Conservation (phyloP, 2,329 filamentous ascomycete genomes). For the Fusarium sp. region DNA sequence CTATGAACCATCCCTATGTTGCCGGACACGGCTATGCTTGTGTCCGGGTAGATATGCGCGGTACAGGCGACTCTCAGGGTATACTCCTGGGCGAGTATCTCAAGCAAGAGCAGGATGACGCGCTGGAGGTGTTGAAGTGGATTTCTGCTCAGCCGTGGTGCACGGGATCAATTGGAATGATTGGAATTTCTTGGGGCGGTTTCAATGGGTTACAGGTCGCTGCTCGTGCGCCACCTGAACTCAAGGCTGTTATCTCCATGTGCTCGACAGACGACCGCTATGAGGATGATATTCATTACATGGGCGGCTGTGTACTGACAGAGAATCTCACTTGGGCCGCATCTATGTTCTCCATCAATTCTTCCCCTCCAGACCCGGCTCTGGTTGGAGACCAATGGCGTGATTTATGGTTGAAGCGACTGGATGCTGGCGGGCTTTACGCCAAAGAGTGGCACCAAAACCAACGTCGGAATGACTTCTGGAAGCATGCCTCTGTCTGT, state of each 20-base stretch:
- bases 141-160: slow-evolving; percentile 8
- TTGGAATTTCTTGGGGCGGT: slow-evolving; percentile 17
- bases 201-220: slow-evolving; percentile 18
- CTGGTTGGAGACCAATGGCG: slow-evolving; percentile 14
- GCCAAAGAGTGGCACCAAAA: slow-evolving; percentile 12
- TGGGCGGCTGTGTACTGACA: slow-evolving; percentile 12
- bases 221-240: background rate
- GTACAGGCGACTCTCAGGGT: slow-evolving; percentile 16
- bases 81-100: slow-evolving; percentile 5
- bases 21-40: slow-evolving; percentile 10
- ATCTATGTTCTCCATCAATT: slow-evolving; percentile 15
- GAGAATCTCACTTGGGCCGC: slow-evolving; percentile 18
- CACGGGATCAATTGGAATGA: slow-evolving; percentile 13
- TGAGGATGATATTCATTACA: slow-evolving; percentile 18
- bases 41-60: slow-evolving; percentile 6
- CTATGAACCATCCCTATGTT: slow-evolving; percentile 12
- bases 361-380: slow-evolving; percentile 9
- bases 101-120: slow-evolving; percentile 11
- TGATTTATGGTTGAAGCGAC: background rate
- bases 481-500: slow-evolving; percentile 3
- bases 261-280: slow-evolving; percentile 12
- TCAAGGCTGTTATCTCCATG: slow-evolving; percentile 12
- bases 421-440: slow-evolving; percentile 4
- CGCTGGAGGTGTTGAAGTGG: slow-evolving; percentile 2
- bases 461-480: slow-evolving; percentile 1